Evolutionary conservation across 2,329 filamentous ascomycete genomes (phyloP).

Genomic region (Pseudocercospora musae): DNA sequence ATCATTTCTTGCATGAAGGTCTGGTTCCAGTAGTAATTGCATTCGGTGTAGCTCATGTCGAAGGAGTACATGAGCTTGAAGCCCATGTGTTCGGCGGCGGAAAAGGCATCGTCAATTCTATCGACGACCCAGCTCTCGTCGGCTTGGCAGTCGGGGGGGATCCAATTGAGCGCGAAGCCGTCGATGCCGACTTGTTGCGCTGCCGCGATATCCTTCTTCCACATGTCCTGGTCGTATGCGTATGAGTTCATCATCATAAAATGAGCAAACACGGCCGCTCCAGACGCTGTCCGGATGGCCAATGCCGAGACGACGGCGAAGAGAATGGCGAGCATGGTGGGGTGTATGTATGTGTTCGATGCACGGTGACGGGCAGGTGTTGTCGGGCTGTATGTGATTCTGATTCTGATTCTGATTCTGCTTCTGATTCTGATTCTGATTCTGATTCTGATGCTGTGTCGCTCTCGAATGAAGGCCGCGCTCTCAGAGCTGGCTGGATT

Average conservation of each 20-base stretch:
- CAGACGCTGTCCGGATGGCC: constrained; percentile 27
- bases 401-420: not conserved
- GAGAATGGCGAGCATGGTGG: constrained; percentile 20
- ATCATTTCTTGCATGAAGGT: constrained; percentile 37
- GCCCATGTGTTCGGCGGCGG: constrained; percentile 33
- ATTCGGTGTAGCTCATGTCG: constrained; percentile 39
- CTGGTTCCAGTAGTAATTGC: constrained; percentile 38
- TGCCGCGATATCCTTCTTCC: constrained; percentile 35
- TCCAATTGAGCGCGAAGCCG: constrained; percentile 40
- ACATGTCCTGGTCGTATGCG: constrained; percentile 34
- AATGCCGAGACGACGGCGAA: constrained; percentile 25
- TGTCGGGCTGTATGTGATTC: constrained; percentile 2
- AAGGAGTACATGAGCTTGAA: constrained; percentile 41
- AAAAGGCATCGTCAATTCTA: constrained; percentile 38
- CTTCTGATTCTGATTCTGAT: too few species aligned
- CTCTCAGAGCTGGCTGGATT: too few species aligned
- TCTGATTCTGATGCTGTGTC: too few species aligned
- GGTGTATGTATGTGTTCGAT: constrained; percentile 1
- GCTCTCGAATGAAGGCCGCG: too few species aligned
- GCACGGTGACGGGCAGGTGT: not conserved
- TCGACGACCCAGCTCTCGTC: constrained; percentile 34
- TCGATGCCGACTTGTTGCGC: constrained; percentile 38
- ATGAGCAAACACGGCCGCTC: constrained; percentile 35
- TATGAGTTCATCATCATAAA: constrained; percentile 39
- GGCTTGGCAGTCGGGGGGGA: constrained; percentile 35